A percentile compares a stretch with the other conserved stretches of the same genome.
Evolutionary conservation across 164 flowering plant genomes (phyloP).

Genomic region (Nymphaea thermarum): DNA sequence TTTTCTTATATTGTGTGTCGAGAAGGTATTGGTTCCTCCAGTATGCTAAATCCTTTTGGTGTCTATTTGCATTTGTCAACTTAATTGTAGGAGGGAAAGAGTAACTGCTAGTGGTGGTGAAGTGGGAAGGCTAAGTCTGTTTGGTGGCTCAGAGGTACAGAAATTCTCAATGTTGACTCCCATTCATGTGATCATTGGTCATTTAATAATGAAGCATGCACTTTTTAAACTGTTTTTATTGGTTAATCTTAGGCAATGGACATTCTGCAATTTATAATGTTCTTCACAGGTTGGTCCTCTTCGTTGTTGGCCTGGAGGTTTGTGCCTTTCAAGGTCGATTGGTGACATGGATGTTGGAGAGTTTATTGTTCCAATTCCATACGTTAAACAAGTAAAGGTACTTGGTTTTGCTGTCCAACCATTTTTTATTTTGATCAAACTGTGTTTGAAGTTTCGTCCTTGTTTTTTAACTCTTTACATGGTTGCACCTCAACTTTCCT

Average conservation of each 20-base stretch:
- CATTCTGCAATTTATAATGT: conserved; percentile 3
- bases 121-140: conserved; percentile 79
- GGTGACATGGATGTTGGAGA: conserved; percentile 95
- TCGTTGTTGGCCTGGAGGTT: conserved; percentile 94
- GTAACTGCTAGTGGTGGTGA: conserved; percentile 93
- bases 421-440: neutral
- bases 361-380: conserved; percentile 76
- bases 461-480: neutral
- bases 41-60: neutral
- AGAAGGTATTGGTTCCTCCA: neutral
- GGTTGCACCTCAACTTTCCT: neutral
- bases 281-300: conserved; percentile 66
- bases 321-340: conserved; percentile 88
- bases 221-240: neutral
- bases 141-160: conserved; percentile 65
- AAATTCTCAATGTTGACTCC: neutral
- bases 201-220: neutral
- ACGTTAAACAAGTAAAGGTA: conserved; percentile 95
- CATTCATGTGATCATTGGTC: neutral
- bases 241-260: neutral
- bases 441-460: neutral
- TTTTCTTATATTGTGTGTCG: neutral
- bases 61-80: neutral
- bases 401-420: neutral
- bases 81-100: conserved; percentile 60